A percentile compares a stretch with the other conserved stretches of the same genome.
These are phyloP conservation scores for Mycocentrospora acerina DNA, from an alignment of 2,329 filamentous ascomycete genomes.

Conservation along the genomic window DNA sequence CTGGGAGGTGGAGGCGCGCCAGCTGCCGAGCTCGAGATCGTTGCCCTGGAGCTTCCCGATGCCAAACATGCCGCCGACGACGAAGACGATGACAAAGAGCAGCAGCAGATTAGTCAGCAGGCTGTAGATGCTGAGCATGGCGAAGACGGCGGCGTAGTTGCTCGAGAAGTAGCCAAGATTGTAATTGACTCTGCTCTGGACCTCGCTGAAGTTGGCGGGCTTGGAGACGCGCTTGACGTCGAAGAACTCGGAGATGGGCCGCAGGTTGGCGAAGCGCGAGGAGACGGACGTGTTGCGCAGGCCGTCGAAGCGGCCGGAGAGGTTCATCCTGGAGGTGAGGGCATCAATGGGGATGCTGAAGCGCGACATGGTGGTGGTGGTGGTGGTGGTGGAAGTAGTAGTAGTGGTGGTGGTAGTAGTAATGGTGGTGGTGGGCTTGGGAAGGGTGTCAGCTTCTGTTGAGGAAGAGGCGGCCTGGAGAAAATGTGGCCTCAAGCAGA, in stretches of 20 bases:
- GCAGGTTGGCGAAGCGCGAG: slow-evolving; percentile 87
- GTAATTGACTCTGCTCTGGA: slow-evolving; percentile 93
- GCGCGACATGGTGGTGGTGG: slow-evolving; percentile 65
- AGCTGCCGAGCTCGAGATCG: slow-evolving; percentile 82
- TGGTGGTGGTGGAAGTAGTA: slow-evolving; percentile 3
- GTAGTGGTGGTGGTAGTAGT: slow-evolving; percentile 5
- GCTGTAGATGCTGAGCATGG: slow-evolving; percentile 95
- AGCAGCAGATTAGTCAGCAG: slow-evolving; percentile 83
- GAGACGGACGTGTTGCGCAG: slow-evolving; percentile 77
- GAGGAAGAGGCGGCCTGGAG: slow-evolving; percentile 4
- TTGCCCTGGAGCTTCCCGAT: slow-evolving; percentile 88
- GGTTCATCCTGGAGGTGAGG: slow-evolving; percentile 86
- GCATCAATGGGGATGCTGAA: slow-evolving; percentile 92
- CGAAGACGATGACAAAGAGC: slow-evolving; percentile 89
- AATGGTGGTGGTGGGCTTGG: slow-evolving; percentile 15
- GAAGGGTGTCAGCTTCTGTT: slow-evolving; percentile 23
- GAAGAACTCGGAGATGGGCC: slow-evolving; percentile 88
- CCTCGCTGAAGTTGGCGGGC: slow-evolving; percentile 84
- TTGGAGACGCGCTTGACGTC: slow-evolving; percentile 95
- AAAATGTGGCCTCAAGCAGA: slow-evolving; percentile 34
- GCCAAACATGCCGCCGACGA: slow-evolving; percentile 82
- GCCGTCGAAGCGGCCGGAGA: slow-evolving; percentile 80
- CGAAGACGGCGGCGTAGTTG: slow-evolving; percentile 94
- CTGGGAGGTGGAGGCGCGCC: slow-evolving; percentile 85
- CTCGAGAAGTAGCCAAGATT: slow-evolving; percentile 96